Percentiles rank a stretch among this genome's conserved stretches.
Evolutionary conservation across 768 basidiomycete species (phyloP).

Genomic region (Tricholoma saponaceum): DNA sequence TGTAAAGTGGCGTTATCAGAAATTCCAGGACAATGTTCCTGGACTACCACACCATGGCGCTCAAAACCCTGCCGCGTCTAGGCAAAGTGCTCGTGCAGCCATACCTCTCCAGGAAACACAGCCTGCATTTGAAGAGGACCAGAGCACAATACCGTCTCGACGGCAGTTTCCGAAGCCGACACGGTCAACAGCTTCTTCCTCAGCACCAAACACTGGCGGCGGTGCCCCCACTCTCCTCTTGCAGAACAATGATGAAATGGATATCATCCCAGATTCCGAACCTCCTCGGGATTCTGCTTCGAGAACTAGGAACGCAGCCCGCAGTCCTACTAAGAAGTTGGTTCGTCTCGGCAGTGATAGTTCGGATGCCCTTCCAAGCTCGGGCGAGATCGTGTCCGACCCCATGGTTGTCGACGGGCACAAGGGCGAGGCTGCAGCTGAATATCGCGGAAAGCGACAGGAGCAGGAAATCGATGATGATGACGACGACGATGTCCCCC

Average conservation of each 20-base stretch:
- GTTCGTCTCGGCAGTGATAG: neutral
- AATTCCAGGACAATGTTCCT: slow-evolving; percentile 5
- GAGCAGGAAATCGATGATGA: slow-evolving; percentile 25
- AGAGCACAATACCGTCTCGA: slow-evolving; percentile 5
- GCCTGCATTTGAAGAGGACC: slow-evolving; percentile 12
- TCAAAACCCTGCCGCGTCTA: neutral
- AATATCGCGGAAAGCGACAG: neutral
- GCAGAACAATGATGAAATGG: slow-evolving; percentile 28
- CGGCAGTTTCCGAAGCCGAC: slow-evolving; percentile 3
- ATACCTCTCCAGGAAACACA: slow-evolving; percentile 17
- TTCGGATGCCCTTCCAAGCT: slow-evolving; percentile 7
- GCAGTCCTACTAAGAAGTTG: neutral
- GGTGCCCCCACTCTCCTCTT: neutral
- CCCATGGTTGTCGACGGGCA: slow-evolving; percentile 22
- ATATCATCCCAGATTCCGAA: slow-evolving; percentile 65
- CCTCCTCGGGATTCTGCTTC: slow-evolving; percentile 25
- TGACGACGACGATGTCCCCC: slow-evolving; percentile 40
- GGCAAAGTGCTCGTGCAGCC: neutral
- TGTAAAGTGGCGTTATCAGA: slow-evolving; percentile 24
- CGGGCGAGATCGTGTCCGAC: slow-evolving; percentile 21
- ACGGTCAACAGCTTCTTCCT: neutral
- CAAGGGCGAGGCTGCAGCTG: slow-evolving; percentile 3
- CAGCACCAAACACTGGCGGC: slow-evolving; percentile 4
- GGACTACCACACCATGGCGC: neutral
- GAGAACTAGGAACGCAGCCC: neutral